Evolutionary conservation across 805 yeast species (phyloP), one percentile per base, ranked within the genome.

Genomic region (Myxozyma udenii): DNA sequence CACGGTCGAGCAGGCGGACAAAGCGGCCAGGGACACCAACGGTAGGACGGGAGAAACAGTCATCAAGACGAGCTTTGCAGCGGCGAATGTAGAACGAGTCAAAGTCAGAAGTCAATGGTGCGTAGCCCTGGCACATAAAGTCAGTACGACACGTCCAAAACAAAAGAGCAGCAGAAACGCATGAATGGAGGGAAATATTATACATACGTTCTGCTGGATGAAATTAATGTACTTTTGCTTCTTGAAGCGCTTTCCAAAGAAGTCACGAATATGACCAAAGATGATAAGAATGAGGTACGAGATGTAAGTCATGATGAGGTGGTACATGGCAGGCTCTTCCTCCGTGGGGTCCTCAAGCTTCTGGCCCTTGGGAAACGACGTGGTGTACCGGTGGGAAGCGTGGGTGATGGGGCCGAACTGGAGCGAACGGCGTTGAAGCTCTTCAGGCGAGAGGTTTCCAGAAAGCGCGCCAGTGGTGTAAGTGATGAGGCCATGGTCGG

Each of bases 11-110:
- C 62, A 95, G 84, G 51, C 82, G 79, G 62, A 91, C 82, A 64
- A 75, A 84, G 68, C 99, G 81, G 24, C 99, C 99, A 1, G 99
- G 98, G 19, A 91, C 98, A 46, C 97, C 98, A 53, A 86, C 85
- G n/a, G 95, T 87, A 39, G 96, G 96, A 67, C 96, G 81, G 1
- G 95, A 87, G 68, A 93, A 93, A 69, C 96, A 88, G 71, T 91
- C 98, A 67, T 87, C 95, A 53, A 93, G 79, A 70, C 96, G 85
- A 61, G 78, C 79, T 68, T 93, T 90, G 75, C 93, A 78, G 64
- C 98, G 83, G 63, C 99, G 84, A 39, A 90, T 84, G 69, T 90
- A 93, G 68, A 93, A 95, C 58, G 87, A 81, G 70, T 93, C 99
- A 67, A 91, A 89, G 42, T 89, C 91, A 23, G 93, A 85, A 63